These are phyloP conservation scores for Gaertneriomyces semiglobifer DNA, from an alignment of 192 early-diverging fungal species.

Conservation along the genomic window DNA sequence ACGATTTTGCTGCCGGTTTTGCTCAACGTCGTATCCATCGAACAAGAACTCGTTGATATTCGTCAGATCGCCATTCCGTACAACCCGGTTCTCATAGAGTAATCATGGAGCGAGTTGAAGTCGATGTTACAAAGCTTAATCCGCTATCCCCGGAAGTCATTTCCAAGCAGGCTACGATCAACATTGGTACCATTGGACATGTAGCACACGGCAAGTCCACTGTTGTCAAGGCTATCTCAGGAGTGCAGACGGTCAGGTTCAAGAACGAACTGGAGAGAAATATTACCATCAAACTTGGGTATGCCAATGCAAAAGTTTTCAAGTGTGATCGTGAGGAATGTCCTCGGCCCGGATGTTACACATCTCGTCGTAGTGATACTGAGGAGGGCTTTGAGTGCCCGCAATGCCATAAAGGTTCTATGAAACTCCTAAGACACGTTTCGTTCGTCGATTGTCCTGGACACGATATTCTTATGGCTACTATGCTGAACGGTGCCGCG, in stretches of 20 bases:
- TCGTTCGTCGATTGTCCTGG: constrained; percentile 99
- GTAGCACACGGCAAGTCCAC: constrained; percentile 99
- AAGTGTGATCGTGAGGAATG: constrained; percentile 92
- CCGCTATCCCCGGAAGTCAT: constrained; percentile 94
- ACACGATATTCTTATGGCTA: constrained; percentile 99
- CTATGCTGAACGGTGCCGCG: constrained; percentile 95
- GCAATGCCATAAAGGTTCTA: too few relatives aligned
- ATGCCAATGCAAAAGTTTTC: constrained; percentile 99
- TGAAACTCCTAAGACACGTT: constrained; percentile 64
- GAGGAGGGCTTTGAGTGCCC: constrained; percentile 65
- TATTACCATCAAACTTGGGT: constrained; percentile 99
- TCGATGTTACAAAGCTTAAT: constrained; percentile 55
- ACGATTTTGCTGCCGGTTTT: too few relatives aligned
- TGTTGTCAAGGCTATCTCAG: constrained; percentile 97
- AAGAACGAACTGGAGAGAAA: constrained; percentile 98
- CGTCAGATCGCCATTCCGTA: too few relatives aligned
- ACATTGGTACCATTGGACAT: constrained; percentile 99
- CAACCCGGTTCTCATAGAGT: too few relatives aligned
- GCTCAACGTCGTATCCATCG: too few relatives aligned
- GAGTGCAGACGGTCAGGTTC: constrained; percentile 96
- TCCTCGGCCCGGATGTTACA: constrained; percentile 94
- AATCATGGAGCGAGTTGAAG: constrained; percentile 9
- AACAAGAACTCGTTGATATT: too few relatives aligned
- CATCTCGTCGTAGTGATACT: constrained; percentile 77
- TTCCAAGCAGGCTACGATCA: constrained; percentile 96